Conservation (phyloP, 169 alveolate genomes). For the Eimeria falciformis region DNA sequence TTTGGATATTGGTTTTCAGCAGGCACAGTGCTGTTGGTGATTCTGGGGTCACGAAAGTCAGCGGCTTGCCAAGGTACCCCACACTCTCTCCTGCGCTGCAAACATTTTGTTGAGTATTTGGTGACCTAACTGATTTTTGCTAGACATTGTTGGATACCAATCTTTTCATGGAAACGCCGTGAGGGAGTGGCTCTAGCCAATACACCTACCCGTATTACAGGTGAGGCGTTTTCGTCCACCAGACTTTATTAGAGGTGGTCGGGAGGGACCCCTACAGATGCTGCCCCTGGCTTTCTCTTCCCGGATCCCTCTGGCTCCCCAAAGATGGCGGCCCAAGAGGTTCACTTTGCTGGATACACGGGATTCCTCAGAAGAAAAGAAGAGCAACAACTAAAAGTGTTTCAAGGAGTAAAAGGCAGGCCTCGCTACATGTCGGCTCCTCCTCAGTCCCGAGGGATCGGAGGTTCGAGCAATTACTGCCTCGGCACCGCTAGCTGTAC, state of each 20-base stretch:
- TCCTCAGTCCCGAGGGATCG: not conserved
- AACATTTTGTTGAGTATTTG: too few species aligned
- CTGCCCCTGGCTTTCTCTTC: not conserved
- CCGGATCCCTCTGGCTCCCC: not conserved
- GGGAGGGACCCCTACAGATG: conserved; percentile 8
- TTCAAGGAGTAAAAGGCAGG: not conserved
- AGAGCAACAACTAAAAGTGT: not conserved
- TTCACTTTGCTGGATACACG: too few species aligned
- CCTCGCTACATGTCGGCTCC: not conserved
- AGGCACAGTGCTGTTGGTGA: too few species aligned
- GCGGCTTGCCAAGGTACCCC: too few species aligned
- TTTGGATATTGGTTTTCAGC: too few species aligned
- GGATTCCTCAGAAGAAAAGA: not conserved
- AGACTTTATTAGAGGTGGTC: conserved; percentile 35
- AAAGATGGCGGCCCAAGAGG: not conserved
- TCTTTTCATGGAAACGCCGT: too few species aligned
- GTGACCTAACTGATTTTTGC: too few species aligned
- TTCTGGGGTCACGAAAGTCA: too few species aligned
- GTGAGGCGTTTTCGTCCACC: conserved; percentile 18
- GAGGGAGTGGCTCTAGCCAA: too few species aligned
- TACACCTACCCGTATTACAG: not conserved
- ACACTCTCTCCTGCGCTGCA: too few species aligned
- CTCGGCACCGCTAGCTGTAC: not conserved
- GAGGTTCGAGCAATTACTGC: not conserved
- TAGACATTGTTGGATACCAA: too few species aligned